Conservation (phyloP, 2,329 filamentous ascomycete species). For the Hortaea sp. region DNA sequence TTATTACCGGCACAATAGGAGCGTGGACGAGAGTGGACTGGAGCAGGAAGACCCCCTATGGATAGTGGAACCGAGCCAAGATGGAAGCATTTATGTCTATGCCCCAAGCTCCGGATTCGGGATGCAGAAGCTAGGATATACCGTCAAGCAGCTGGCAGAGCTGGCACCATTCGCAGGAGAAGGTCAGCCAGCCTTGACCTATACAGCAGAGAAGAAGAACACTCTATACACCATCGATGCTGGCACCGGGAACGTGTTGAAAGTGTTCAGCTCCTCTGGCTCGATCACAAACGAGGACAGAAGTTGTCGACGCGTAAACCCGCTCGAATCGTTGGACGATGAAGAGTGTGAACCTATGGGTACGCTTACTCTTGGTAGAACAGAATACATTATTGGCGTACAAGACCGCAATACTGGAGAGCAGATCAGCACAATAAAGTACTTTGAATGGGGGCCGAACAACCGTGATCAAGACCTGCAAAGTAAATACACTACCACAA, state of each 20-base stretch:
- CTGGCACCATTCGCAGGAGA: conserved; percentile 65
- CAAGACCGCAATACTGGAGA: conserved; percentile 63
- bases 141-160: conserved; percentile 76
- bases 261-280: conserved; percentile 70
- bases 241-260: conserved; percentile 68
- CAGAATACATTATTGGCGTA: conserved; percentile 83
- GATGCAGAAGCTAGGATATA: conserved; percentile 57
- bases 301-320: conserved; percentile 63
- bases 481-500: conserved; percentile 68
- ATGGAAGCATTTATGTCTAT: conserved; percentile 82
- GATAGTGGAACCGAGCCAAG: conserved; percentile 85
- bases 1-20: conserved; percentile 61
- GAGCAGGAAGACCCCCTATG: conserved; percentile 79
- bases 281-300: conserved; percentile 56
- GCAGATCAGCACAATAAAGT: conserved; percentile 78
- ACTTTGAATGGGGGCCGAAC: conserved; percentile 91
- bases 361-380: conserved; percentile 72
- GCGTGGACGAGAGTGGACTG: conserved; percentile 49
- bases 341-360: conserved; percentile 68
- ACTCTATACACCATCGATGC: conserved; percentile 85
- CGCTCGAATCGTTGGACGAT: conserved; percentile 44
- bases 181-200: conserved; percentile 64
- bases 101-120: conserved; percentile 52
- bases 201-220: conserved; percentile 84
- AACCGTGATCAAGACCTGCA: conserved; percentile 81